Conservation (phyloP, 306 rosid genomes). For the Carpinus fangiana region DNA sequence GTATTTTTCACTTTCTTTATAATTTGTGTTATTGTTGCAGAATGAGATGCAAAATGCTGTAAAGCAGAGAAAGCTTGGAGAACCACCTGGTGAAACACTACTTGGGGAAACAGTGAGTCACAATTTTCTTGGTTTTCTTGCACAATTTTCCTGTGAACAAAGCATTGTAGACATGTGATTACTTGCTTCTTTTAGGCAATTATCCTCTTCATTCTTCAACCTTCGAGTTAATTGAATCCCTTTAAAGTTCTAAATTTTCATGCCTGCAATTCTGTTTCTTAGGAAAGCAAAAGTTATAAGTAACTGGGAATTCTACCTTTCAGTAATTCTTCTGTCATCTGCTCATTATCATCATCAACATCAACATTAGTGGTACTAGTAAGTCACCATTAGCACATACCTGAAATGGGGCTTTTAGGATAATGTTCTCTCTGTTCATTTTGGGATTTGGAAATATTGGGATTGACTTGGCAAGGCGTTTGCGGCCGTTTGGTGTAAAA, state of each 20-base stretch:
- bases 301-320: neutral
- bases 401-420: neutral
- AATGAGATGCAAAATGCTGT: conserved; percentile 68
- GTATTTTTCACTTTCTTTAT: neutral
- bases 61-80: conserved; percentile 72
- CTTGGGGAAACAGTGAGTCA: conserved; percentile 82
- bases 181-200: neutral
- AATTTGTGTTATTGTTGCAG: conserved; percentile 40
- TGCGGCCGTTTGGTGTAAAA: conserved; percentile 84
- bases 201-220: neutral
- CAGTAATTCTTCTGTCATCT: neutral
- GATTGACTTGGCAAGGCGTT: conserved; percentile 68
- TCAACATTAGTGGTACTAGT: neutral
- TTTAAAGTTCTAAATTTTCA: neutral
- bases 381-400: neutral
- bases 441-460: conserved; percentile 93
- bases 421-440: conserved; percentile 49
- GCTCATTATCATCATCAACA: neutral
- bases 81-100: conserved; percentile 71
- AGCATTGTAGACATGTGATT: neutral
- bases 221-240: neutral
- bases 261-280: neutral
- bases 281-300: neutral
- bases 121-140: conserved; percentile 1
- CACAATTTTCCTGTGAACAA: neutral